phyloP scores from a whole-genome alignment of 2,329 filamentous ascomycete genomes.

The Neopestalotiopsis clavispora region DNA sequence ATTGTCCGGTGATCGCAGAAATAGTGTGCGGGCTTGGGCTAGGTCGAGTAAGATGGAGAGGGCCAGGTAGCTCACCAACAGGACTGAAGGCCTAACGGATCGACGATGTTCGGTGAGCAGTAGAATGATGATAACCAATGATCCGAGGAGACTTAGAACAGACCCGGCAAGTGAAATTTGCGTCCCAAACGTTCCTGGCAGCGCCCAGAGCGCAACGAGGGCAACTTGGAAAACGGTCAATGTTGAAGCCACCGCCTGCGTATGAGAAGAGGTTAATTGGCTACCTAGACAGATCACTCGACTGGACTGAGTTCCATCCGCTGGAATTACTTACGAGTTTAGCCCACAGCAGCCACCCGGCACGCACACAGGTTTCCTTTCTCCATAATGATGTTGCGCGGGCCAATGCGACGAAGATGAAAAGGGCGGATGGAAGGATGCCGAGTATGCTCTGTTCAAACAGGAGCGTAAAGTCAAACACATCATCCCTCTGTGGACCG shows the following conservation, averaged over 20 bases:
- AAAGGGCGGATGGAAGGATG: slow-evolving; percentile 5
- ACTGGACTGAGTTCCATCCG: neutral
- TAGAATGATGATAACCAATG: neutral
- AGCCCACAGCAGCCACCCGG: slow-evolving; percentile 6
- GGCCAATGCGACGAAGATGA: slow-evolving; percentile 4
- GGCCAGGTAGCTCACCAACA: neutral
- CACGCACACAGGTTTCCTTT: slow-evolving; percentile 3
- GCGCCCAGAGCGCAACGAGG: slow-evolving; percentile 6
- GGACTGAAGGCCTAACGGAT: neutral
- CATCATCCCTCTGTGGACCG: slow-evolving; percentile 5
- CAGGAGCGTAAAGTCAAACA: slow-evolving; percentile 10
- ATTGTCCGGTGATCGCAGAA: slow-evolving; percentile 8
- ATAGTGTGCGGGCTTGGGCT: neutral
- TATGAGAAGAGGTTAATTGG: neutral
- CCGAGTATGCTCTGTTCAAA: slow-evolving; percentile 12
- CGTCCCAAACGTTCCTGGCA: slow-evolving; percentile 3
- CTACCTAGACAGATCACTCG: neutral
- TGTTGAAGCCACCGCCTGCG: slow-evolving; percentile 7
- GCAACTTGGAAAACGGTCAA: neutral
- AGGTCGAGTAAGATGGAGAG: slow-evolving; percentile 6
- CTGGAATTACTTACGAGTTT: slow-evolving; percentile 4
- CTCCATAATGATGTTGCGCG: neutral
- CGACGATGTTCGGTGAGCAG: slow-evolving; percentile 4
- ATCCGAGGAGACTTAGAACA: neutral
- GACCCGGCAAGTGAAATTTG: neutral